Conservation (phyloP, 2,329 filamentous ascomycete genomes). For the Colletotrichum gloeosporioides region DNA sequence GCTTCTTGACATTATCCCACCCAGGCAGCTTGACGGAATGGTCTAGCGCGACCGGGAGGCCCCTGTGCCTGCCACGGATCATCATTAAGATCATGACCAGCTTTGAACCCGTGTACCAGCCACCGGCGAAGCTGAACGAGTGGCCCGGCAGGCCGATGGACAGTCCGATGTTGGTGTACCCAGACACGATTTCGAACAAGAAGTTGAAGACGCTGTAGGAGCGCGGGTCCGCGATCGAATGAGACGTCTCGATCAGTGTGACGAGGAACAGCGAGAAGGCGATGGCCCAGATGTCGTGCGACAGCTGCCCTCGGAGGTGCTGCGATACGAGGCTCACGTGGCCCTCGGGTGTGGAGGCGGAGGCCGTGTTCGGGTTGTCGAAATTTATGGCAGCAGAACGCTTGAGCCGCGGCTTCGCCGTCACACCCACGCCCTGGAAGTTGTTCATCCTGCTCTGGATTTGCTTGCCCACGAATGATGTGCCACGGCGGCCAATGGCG, state of each 20-base stretch:
- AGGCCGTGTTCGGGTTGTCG: neutral
- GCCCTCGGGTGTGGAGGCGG: constrained; percentile 32
- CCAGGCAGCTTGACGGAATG: constrained; percentile 52
- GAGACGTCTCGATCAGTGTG: constrained; percentile 62
- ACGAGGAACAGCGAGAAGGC: constrained; percentile 65
- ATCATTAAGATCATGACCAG: constrained; percentile 63
- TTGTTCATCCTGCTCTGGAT: constrained; percentile 48
- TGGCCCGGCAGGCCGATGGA: constrained; percentile 59
- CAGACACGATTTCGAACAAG: constrained; percentile 61
- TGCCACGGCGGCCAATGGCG: constrained; percentile 29
- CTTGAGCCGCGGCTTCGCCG: constrained; percentile 23
- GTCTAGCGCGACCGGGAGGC: constrained; percentile 61
- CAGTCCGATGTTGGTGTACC: constrained; percentile 67
- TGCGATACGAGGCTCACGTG: constrained; percentile 55
- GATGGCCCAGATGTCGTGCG: constrained; percentile 74
- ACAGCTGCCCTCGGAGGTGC: constrained; percentile 67
- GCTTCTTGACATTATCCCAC: constrained; percentile 32
- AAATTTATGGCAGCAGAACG: constrained; percentile 8
- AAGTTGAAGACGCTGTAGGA: constrained; percentile 66
- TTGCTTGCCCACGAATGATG: constrained; percentile 59
- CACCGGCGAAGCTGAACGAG: constrained; percentile 60
- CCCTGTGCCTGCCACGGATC: constrained; percentile 61
- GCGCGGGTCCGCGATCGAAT: constrained; percentile 55
- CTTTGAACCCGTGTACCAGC: constrained; percentile 60
- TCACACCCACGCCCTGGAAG: constrained; percentile 50